phyloP scores from a whole-genome alignment of 352 stramenopile genomes.

The Detonula confervacea region DNA sequence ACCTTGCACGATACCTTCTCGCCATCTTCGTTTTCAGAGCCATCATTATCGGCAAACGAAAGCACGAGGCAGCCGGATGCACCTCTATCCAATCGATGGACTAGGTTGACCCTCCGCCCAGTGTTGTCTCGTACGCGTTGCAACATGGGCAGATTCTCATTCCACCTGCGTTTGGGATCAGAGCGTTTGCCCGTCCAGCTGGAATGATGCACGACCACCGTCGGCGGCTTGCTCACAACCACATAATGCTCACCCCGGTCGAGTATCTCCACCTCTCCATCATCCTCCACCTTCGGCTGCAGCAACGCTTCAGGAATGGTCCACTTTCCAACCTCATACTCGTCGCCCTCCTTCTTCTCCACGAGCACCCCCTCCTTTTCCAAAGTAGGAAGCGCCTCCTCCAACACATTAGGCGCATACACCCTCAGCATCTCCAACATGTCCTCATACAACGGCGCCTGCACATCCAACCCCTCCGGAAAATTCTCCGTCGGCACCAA shows the following conservation, averaged over 20 bases:
- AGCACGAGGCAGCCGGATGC: conserved; percentile 55
- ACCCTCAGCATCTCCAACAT: conserved; percentile 48
- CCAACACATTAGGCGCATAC: conserved; percentile 50
- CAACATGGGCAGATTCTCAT: conserved; percentile 46
- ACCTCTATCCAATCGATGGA: conserved; percentile 57
- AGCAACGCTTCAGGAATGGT: conserved; percentile 21
- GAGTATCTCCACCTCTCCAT: conserved; percentile 40
- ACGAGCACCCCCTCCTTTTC: conserved; percentile 46
- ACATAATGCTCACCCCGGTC: conserved; percentile 43
- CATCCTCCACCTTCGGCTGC: background rate
- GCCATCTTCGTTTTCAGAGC: conserved; percentile 2
- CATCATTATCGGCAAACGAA: conserved; percentile 37
- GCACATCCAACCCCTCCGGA: conserved; percentile 53
- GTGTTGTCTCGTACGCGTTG: conserved; percentile 49
- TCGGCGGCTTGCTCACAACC: conserved; percentile 39
- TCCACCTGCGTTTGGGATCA: conserved; percentile 17
- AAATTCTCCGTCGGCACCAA: conserved; percentile 35
- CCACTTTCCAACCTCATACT: conserved; percentile 36
- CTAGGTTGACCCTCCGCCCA: conserved; percentile 48
- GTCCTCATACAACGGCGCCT: conserved; percentile 42
- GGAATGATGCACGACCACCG: conserved; percentile 50
- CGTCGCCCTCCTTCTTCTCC: background rate
- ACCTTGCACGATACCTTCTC: conserved; percentile 35
- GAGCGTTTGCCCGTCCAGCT: conserved; percentile 35
- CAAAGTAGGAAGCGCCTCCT: conserved; percentile 33